These are phyloP conservation scores for Puccinia coronata DNA, from an alignment of 1,284 basidiomycete species.

Conservation along the genomic window DNA sequence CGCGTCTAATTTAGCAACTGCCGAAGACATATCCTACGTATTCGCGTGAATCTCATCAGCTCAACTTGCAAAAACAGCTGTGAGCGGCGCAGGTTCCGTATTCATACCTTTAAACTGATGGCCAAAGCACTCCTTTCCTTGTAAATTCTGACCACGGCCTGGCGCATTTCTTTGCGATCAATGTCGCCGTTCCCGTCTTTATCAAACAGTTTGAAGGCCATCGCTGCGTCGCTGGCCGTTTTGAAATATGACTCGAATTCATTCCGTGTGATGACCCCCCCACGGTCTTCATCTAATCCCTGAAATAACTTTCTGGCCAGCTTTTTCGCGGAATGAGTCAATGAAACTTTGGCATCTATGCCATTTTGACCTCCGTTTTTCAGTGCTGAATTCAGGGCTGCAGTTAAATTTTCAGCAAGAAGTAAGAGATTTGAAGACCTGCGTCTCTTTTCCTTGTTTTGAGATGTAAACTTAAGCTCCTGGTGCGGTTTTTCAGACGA, in stretches of 20 bases:
- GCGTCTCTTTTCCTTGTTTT: constrained; percentile 48
- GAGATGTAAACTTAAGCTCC: constrained; percentile 42
- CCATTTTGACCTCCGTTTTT: constrained; percentile 51
- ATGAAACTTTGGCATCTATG: constrained; percentile 53
- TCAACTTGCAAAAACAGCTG: background rate
- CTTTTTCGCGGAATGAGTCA: constrained; percentile 69
- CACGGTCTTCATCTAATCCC: constrained; percentile 67
- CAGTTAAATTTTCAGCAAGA: constrained; percentile 42
- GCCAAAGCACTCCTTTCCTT: constrained; percentile 73
- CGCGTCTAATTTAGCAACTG: constrained; percentile 71
- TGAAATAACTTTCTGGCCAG: constrained; percentile 74
- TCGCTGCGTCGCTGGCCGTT: constrained; percentile 70
- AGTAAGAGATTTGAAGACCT: constrained; percentile 12
- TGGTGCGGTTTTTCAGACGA: background rate
- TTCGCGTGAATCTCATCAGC: background rate
- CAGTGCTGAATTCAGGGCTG: constrained; percentile 56
- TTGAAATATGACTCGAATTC: constrained; percentile 69
- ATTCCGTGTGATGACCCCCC: constrained; percentile 33
- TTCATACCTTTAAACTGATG: constrained; percentile 66
- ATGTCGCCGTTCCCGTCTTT: constrained; percentile 84
- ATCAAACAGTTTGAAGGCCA: constrained; percentile 75
- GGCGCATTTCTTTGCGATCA: constrained; percentile 77
- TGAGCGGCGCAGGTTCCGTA: background rate
- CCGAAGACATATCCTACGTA: constrained; percentile 61
- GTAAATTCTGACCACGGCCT: constrained; percentile 79